Conservation (phyloP, 2,329 filamentous ascomycete genomes). For the Ascochyta fabae region DNA sequence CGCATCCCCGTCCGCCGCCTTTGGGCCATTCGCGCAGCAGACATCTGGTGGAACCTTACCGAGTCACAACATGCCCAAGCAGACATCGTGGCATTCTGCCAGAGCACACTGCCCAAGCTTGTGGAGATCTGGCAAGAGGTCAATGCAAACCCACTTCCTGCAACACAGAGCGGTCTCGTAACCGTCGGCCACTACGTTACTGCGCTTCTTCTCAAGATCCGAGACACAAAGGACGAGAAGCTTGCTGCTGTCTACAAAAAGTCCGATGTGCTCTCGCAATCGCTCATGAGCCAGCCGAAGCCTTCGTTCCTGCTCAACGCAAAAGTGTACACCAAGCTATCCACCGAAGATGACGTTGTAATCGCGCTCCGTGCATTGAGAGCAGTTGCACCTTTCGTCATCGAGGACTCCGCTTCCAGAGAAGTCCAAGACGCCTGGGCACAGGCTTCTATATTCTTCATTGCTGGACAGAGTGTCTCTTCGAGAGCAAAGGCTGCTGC, state of each 20-base stretch:
- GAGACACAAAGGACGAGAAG: conserved; percentile 62
- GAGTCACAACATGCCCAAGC: conserved; percentile 57
- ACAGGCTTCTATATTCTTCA: conserved; percentile 80
- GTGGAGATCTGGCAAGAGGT: conserved; percentile 79
- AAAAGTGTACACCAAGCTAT: conserved; percentile 82
- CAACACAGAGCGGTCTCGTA: conserved; percentile 83
- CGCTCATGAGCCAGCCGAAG: conserved; percentile 75
- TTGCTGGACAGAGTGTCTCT: conserved; percentile 68
- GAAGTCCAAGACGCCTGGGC: conserved; percentile 75
- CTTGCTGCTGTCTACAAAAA: conserved; percentile 66
- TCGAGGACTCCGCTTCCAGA: conserved; percentile 51
- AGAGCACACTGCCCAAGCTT: conserved; percentile 62
- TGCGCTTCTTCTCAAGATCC: conserved; percentile 65
- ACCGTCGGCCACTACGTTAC: conserved; percentile 78
- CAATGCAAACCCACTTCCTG: conserved; percentile 75
- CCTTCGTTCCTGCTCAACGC: conserved; percentile 86
- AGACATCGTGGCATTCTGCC: conserved; percentile 55
- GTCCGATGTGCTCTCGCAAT: conserved; percentile 67
- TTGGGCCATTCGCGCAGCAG: conserved; percentile 79
- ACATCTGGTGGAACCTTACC: conserved; percentile 69
- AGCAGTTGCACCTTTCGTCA: conserved; percentile 64
- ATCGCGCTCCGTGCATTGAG: conserved; percentile 78
- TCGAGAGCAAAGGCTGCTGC: conserved; percentile 70
- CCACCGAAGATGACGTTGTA: conserved; percentile 73
- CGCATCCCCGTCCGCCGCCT: conserved; percentile 76